Base-by-base conservation (phyloP, 1,284 basidiomycete species). In the Mrakiaceae sp. region DNA sequence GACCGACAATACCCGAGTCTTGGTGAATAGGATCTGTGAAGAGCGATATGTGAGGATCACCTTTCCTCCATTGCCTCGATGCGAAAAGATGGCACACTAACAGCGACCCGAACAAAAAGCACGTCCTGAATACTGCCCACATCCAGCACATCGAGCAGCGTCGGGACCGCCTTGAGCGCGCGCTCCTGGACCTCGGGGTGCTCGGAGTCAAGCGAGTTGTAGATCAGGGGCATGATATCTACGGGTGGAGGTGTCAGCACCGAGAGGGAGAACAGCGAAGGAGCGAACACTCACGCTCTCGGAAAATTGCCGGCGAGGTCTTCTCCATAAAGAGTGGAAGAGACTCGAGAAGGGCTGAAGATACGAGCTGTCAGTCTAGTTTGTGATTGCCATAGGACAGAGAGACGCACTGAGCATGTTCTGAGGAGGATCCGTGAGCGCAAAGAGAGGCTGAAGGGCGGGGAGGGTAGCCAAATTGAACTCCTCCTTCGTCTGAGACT, bases 191-290 rank as follows among this genome's bases (percentile, higher is more conserved):
- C 88, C 68, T 84, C 75, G 2, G 87, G 82, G 76, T 95, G 90
- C 62, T 98, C 95, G 10, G 89, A 89, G 68, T 98, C 94, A 55
- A 99, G 79, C 2, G 95, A 90, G 72, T 92, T 90, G 74, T 98
- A 98, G 14, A 98, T 87, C 44, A 99, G 80, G 0, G 94, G 92
- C 70, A 97, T 83, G 11, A 99, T 90, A 77, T 92, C 91, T 93
- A 71, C 56, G 39, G 60, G 42, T 47, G 27, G 27, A 27, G 27
- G 27, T 12, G 16, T 10, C 11, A 27, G 56, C 49, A 12, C 52
- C 54, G 53, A 56, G 71, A 65, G 40, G 54, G 48, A 68, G 48
- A 67, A n/a, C 42, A 40, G 49, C 39, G 60, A 57, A 6, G 60
- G n/a, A 63, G 12, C 60, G 48, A 62, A 27, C 27, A 80, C 87